Base-by-base conservation (phyloP, 306 rosid species). In the Cucurbita ficifolia region DNA sequence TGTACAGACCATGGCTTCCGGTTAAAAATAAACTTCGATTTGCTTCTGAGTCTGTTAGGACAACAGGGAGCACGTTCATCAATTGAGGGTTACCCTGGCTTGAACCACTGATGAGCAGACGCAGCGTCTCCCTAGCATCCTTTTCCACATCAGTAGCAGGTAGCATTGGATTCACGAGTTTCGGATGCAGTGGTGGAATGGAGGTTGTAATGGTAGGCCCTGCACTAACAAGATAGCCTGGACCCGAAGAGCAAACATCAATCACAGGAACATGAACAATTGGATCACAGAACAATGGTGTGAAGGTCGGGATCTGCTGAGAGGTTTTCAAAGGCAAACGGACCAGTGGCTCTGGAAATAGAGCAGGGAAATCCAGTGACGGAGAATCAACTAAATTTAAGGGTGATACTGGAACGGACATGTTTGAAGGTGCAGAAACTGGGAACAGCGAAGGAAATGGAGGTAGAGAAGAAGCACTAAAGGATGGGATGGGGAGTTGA, bases 101-200 rank as follows among this genome's bases (percentile, higher is more conserved):
- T 36, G 99, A 91, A 75, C 97, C 73, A 50, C 89, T 83, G 45
- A 95, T 83, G 57, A 95, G 91, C 79, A 91, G 83, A 53, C 99
- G 84, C 9, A 95, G 74, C 1, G 99, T 95, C 85, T 95, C 99
- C 75, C 99, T 88, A 17, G 96, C 97, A 70, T 96, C 92, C 83
- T 91, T 85, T 57, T 86, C 89, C 74, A 94, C 86, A 81, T 95
- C 92, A 7, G 91, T 62, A 64, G 88, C 85, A 18, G 97, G 76
- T 76, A 87, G 84, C 69, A 92, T 75, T 21, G 96, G 96, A 29
- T 82, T 87, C 82, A 84, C 91, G 36, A 88, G 85, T 1, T 79
- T 87, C 24, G 92, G 78, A 78, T 83, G 97, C 82, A 90, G 75
- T 3, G 95, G 96, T 9, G 97, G 83, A 38, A 94, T 94, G 76